These are phyloP conservation scores for Cornus controversa DNA, from an alignment of 148 eudicot species.

Conservation along the genomic window DNA sequence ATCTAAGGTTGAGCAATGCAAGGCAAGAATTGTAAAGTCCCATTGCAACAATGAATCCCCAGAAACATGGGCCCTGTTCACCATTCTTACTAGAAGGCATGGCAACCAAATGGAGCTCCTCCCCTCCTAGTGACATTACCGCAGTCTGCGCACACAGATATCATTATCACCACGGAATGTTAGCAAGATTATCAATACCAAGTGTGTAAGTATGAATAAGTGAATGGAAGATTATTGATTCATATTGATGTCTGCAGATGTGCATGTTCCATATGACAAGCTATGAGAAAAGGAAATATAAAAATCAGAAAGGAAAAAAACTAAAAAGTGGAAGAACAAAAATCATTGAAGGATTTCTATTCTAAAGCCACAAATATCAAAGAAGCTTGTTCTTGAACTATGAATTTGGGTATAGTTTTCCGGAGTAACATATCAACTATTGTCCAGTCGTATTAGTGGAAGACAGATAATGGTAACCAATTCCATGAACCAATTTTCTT, in stretches of 20 bases:
- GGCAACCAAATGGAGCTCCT: conserved; percentile 92
- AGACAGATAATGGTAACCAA: too few species aligned
- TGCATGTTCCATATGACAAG: not conserved
- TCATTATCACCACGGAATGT: not conserved
- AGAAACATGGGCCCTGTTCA: conserved; percentile 55
- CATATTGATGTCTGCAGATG: not conserved
- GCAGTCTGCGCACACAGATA: conserved; percentile 58
- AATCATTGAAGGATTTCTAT: not conserved
- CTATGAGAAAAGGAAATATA: not conserved
- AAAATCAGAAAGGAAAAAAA: not conserved
- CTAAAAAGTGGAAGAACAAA: not conserved
- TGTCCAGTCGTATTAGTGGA: too few species aligned
- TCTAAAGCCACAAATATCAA: conserved; percentile 3
- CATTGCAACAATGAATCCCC: conserved; percentile 69
- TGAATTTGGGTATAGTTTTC: not conserved
- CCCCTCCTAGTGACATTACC: conserved; percentile 57
- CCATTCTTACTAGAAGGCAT: conserved; percentile 72
- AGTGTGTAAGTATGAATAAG: not conserved
- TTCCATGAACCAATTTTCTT: too few species aligned
- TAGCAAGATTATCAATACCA: not conserved
- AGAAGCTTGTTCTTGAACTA: not conserved
- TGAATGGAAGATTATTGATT: not conserved
- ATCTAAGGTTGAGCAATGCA: conserved; percentile 87
- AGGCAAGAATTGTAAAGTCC: conserved; percentile 84
- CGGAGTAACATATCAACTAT: not conserved